These are phyloP conservation scores for Cavenderia fasciculata DNA, from an alignment of 78 protist species.

Conservation along the genomic window DNA sequence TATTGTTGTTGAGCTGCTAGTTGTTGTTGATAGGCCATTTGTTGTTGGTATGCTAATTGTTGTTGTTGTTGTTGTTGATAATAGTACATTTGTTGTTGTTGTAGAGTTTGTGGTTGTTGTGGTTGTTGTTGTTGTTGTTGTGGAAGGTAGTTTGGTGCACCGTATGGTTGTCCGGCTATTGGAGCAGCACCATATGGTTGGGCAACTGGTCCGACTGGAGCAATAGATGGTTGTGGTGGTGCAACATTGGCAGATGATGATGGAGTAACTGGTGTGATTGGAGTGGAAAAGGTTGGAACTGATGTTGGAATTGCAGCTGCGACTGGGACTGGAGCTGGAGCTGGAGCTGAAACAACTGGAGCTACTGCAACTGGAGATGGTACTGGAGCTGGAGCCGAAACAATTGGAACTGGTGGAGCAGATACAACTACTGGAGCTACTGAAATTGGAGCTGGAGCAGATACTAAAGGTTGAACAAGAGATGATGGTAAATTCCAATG, in stretches of 20 bases:
- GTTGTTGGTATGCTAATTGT: too few species aligned
- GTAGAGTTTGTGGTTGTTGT: neutral
- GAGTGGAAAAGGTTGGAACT: too few species aligned
- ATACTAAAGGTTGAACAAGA: neutral
- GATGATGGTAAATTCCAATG: conserved; percentile 61
- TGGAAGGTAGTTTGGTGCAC: neutral
- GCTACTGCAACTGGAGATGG: neutral
- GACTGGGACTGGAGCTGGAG: too few species aligned
- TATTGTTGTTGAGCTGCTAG: too few species aligned
- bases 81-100: neutral
- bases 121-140: neutral
- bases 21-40: too few species aligned
- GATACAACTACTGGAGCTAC: neutral
- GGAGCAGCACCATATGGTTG: too few species aligned
- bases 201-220: too few species aligned
- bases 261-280: neutral
- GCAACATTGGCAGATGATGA: neutral
- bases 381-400: neutral
- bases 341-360: neutral
- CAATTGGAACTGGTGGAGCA: neutral
- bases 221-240: neutral
- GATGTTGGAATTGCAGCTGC: too few species aligned
- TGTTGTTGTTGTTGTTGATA: neutral
- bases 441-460: conserved; percentile 2
- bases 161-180: too few species aligned